These are phyloP conservation scores for Diaporthe amygdali DNA, from an alignment of 2,329 filamentous ascomycete genomes.

Conservation along the genomic window DNA sequence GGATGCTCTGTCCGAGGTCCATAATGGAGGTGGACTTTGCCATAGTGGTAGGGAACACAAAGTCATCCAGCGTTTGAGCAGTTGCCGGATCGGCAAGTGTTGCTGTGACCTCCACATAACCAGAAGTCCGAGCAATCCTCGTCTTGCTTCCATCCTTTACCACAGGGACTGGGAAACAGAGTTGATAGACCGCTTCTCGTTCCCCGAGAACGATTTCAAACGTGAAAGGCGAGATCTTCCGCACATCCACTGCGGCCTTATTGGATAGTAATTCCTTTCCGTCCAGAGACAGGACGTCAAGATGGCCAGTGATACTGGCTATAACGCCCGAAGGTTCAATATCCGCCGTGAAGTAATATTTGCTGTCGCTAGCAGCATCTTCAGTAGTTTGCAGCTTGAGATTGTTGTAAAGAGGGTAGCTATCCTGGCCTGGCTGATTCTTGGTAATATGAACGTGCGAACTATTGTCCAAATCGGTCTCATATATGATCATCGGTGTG, in stretches of 20 bases:
- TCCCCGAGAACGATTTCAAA: slow-evolving; percentile 47
- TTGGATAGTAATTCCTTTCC: slow-evolving; percentile 44
- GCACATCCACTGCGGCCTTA: slow-evolving; percentile 40
- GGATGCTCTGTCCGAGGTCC: slow-evolving; percentile 28
- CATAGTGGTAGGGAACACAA: slow-evolving; percentile 43
- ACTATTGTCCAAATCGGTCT: slow-evolving; percentile 36
- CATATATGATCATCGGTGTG: slow-evolving; percentile 35
- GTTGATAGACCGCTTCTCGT: slow-evolving; percentile 34
- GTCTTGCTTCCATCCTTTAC: slow-evolving; percentile 39
- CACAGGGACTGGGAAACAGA: slow-evolving; percentile 48
- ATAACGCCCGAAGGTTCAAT: slow-evolving; percentile 37
- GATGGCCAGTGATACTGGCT: slow-evolving; percentile 42
- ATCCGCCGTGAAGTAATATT: slow-evolving; percentile 35
- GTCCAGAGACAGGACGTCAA: slow-evolving; percentile 42
- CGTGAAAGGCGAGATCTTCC: slow-evolving; percentile 44
- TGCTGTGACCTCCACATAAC: slow-evolving; percentile 51
- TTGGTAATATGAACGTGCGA: slow-evolving; percentile 42
- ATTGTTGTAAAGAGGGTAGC: slow-evolving; percentile 29
- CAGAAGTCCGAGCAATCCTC: slow-evolving; percentile 48
- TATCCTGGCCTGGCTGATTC: slow-evolving; percentile 40
- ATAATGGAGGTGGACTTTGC: slow-evolving; percentile 23
- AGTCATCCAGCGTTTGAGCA: slow-evolving; percentile 33
- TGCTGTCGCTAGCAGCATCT: background rate
- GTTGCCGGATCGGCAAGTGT: slow-evolving; percentile 35
- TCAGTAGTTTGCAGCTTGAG: background rate